phyloP scores from a whole-genome alignment of 2,329 filamentous ascomycete genomes.

The Aspergillus vadensis region DNA sequence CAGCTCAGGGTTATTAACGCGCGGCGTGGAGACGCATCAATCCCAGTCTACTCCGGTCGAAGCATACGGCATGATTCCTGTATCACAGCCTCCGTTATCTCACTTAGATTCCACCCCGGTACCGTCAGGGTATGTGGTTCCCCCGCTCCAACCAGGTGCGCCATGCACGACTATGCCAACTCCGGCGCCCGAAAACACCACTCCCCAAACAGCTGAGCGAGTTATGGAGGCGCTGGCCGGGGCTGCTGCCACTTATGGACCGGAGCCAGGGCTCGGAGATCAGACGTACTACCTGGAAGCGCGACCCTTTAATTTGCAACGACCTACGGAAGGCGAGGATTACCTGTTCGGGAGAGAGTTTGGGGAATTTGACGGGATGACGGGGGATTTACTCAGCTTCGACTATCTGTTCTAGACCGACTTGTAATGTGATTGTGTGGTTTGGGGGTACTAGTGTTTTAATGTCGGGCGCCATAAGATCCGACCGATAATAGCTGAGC shows the following conservation, averaged over 20 bases:
- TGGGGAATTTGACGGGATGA: background rate
- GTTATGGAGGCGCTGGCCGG: background rate
- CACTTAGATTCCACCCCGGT: background rate
- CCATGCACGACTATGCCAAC: background rate
- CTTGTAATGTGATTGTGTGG: background rate
- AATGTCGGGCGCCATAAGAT: background rate
- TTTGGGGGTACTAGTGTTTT: too few relatives aligned
- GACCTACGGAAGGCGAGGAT: background rate
- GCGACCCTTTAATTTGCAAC: constrained; percentile 1
- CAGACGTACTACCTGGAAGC: background rate
- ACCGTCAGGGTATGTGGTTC: background rate
- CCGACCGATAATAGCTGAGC: background rate
- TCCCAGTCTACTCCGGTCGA: background rate
- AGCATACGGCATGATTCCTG: background rate
- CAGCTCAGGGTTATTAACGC: background rate
- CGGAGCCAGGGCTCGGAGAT: background rate
- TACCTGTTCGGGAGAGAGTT: background rate
- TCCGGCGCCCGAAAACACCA: background rate
- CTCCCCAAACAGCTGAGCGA: background rate
- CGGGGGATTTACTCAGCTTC: background rate
- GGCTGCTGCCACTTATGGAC: background rate
- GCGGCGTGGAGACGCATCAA: background rate
- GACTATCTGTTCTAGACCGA: background rate
- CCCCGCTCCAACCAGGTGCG: background rate
- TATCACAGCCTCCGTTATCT: background rate